A percentile compares a stretch with the other conserved stretches of the same genome.
Evolutionary conservation across 768 basidiomycete species (phyloP).

Genomic region (Russula abietina): DNA sequence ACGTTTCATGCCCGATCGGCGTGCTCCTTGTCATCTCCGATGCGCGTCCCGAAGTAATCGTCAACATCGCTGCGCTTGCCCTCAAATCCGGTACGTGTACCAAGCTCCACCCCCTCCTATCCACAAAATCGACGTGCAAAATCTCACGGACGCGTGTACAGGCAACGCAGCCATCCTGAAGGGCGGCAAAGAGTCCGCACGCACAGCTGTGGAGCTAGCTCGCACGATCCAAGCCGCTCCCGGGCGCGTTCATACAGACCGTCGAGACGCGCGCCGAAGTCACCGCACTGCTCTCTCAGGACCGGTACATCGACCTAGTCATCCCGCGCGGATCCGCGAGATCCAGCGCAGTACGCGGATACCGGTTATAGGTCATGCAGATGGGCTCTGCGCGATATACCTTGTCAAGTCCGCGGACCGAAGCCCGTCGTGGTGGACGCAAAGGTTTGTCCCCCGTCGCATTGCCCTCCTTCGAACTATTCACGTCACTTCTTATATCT

Average conservation of each 20-base stretch:
- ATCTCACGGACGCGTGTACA: too few species aligned
- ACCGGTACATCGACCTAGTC: slow-evolving; percentile 92
- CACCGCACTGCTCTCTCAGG: slow-evolving; percentile 75
- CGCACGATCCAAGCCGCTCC: slow-evolving; percentile 71
- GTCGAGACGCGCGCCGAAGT: slow-evolving; percentile 91
- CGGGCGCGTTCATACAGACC: slow-evolving; percentile 78
- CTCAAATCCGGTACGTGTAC: too few species aligned
- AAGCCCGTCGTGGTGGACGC: slow-evolving; percentile 79
- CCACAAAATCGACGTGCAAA: too few species aligned
- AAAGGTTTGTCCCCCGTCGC: slow-evolving; percentile 51
- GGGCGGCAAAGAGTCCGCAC: too few species aligned
- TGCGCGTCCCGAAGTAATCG: too few species aligned
- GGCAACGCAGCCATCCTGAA: too few species aligned
- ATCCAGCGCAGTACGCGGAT: slow-evolving; percentile 90
- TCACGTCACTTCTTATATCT: slow-evolving; percentile 23
- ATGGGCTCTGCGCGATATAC: slow-evolving; percentile 88
- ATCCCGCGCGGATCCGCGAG: slow-evolving; percentile 89
- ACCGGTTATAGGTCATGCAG: slow-evolving; percentile 95
- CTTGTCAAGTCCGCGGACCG: slow-evolving; percentile 79
- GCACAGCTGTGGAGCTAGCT: slow-evolving; percentile 70
- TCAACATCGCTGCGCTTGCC: too few species aligned
- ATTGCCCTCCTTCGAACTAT: too few species aligned
- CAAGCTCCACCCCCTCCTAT: too few species aligned
- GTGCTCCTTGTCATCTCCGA: too few species aligned
- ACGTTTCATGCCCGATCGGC: too few species aligned